Conservation (phyloP, 805 yeast genomes). For the Pichia cabralensis region DNA sequence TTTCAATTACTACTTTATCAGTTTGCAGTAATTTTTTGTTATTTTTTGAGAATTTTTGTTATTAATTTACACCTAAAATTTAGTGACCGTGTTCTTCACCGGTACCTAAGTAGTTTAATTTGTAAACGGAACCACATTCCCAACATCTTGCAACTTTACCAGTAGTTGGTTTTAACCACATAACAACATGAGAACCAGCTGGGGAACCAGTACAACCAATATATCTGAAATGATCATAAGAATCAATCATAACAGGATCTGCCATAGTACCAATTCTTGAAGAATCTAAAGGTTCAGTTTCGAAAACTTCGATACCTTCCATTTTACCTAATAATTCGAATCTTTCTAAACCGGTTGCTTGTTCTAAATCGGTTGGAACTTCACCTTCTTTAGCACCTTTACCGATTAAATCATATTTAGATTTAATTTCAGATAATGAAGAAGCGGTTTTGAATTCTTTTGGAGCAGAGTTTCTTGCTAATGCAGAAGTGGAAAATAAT, state of each 20-base stretch:
- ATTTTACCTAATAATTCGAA: constrained; percentile 86
- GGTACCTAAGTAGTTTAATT: constrained; percentile 82
- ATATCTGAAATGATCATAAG: constrained; percentile 86
- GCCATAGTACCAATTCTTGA: constrained; percentile 85
- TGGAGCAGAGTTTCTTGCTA: constrained; percentile 23
- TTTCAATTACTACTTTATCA: too few relatives aligned
- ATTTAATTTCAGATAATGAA: constrained; percentile 66
- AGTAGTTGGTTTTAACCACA: constrained; percentile 86
- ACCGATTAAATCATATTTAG: constrained; percentile 72
- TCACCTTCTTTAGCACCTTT: constrained; percentile 78
- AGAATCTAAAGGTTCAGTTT: constrained; percentile 76
- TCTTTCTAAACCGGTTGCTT: constrained; percentile 98
- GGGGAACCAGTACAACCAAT: constrained; percentile 97
- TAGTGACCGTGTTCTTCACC: too few relatives aligned
- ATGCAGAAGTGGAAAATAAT: constrained; percentile 25
- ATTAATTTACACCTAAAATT: too few relatives aligned
- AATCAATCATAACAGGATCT: constrained; percentile 83
- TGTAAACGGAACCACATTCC: constrained; percentile 97
- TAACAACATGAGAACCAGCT: constrained; percentile 80
- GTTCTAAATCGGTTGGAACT: constrained; percentile 90
- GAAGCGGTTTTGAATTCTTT: constrained; percentile 52
- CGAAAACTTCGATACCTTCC: constrained; percentile 93
- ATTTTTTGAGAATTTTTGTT: too few relatives aligned
- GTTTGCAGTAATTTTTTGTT: too few relatives aligned
- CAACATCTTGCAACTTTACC: constrained; percentile 89